Percentiles rank a stretch among this genome's conserved stretches.
Evolutionary conservation across 331 rosid genomes (phyloP).

Genomic region (Arachis monticola): DNA sequence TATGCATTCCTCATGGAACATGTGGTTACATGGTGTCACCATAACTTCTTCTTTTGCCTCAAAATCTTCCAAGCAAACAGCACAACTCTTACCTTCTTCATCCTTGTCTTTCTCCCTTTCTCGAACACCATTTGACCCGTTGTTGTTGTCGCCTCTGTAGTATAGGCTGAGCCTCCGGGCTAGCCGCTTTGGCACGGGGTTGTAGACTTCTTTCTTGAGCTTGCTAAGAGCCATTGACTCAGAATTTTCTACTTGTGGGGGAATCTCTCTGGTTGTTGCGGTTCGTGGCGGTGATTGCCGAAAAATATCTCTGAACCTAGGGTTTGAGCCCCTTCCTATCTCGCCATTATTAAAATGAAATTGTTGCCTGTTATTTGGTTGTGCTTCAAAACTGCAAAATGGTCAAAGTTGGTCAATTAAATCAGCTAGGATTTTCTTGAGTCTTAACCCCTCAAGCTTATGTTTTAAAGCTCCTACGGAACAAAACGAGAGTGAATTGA

Average conservation of each 20-base stretch:
- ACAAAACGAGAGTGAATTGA: background rate
- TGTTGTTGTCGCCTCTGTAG: constrained; percentile 47
- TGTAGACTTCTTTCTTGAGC: constrained; percentile 59
- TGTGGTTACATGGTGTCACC: constrained; percentile 83
- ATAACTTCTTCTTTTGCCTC: constrained; percentile 65
- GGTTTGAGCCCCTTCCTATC: constrained; percentile 34
- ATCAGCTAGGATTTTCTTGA: background rate
- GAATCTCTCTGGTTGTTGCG: constrained; percentile 34
- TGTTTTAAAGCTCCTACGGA: background rate
- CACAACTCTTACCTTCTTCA: constrained; percentile 65
- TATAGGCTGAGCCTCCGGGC: constrained; percentile 51
- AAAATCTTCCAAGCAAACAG: constrained; percentile 85
- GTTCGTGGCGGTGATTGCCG: constrained; percentile 38
- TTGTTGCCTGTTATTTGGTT: constrained; percentile 17
- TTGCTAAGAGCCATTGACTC: constrained; percentile 55
- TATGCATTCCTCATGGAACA: constrained; percentile 90
- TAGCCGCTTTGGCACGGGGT: constrained; percentile 48
- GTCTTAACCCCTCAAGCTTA: background rate
- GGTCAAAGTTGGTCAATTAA: constrained; percentile 11
- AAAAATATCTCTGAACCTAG: constrained; percentile 35
- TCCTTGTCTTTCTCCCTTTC: constrained; percentile 38
- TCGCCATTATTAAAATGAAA: constrained; percentile 24
- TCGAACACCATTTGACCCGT: constrained; percentile 19
- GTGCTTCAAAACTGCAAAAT: constrained; percentile 40
- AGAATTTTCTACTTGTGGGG: constrained; percentile 36